A percentile compares a stretch with the other conserved stretches of the same genome.
phyloP scores from a whole-genome alignment of 2,329 filamentous ascomycete species.

The Aciculosporium take region DNA sequence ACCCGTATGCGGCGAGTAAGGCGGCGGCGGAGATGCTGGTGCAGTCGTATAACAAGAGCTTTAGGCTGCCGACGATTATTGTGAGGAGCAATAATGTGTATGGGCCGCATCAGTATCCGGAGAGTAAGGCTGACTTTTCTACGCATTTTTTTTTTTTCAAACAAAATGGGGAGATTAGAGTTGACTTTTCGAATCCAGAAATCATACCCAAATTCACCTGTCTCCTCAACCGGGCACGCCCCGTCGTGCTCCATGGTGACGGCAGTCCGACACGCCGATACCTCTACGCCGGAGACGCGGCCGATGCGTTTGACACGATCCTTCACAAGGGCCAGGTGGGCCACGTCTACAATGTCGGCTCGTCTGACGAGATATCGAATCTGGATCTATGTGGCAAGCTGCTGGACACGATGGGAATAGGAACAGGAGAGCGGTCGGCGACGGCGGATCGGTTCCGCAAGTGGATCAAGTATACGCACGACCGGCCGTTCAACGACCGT shows the following conservation, averaged over 20 bases:
- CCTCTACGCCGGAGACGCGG: conserved; percentile 64
- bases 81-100: conserved; percentile 78
- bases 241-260: conserved; percentile 62
- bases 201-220: conserved; percentile 74
- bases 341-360: conserved; percentile 72
- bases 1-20: conserved; percentile 70
- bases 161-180: not conserved
- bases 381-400: conserved; percentile 52
- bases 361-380: conserved; percentile 64
- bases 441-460: conserved; percentile 39
- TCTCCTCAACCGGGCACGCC: conserved; percentile 50
- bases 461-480: conserved; percentile 61
- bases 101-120: conserved; percentile 69
- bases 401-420: conserved; percentile 46
- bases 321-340: conserved; percentile 62
- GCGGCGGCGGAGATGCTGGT: conserved; percentile 75
- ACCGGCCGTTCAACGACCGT: conserved; percentile 66
- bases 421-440: no score
- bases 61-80: conserved; percentile 66
- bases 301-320: conserved; percentile 72
- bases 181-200: conserved; percentile 32
- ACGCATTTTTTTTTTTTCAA: no score
- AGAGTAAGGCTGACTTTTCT: conserved; percentile 43
- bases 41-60: conserved; percentile 74
- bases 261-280: conserved; percentile 63